Percentiles rank a stretch among this genome's conserved stretches.
Conservation (phyloP, 1,139 yeast species). For the Yamadazyma sp. region DNA sequence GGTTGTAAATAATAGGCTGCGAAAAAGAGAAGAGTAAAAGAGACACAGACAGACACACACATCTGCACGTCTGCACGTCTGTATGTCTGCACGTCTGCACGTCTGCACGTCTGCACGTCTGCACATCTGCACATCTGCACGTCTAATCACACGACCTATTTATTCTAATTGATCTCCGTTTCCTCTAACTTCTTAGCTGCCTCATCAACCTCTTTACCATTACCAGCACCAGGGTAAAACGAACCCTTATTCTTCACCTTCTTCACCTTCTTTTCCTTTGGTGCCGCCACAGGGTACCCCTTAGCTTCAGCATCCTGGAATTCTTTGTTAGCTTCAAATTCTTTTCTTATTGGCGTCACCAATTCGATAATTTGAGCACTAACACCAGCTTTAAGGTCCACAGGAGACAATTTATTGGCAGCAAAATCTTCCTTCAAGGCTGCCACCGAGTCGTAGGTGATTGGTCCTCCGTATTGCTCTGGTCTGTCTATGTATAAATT, state of each 20-base stretch:
- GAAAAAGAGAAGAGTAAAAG: not conserved
- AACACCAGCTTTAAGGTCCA: conserved; percentile 91
- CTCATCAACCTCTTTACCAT: conserved; percentile 18
- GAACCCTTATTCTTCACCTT: conserved; percentile 80
- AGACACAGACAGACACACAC: too few relatives aligned
- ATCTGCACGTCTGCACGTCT: too few relatives aligned
- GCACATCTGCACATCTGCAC: too few relatives aligned
- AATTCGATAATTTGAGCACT: conserved; percentile 77
- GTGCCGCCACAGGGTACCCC: conserved; percentile 82
- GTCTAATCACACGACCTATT: too few relatives aligned
- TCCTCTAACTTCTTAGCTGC: conserved; percentile 18
- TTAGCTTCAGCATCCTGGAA: conserved; percentile 71
- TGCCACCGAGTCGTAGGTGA: conserved; percentile 68
- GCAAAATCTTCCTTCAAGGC: conserved; percentile 71
- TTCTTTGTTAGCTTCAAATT: conserved; percentile 58
- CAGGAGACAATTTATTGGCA: conserved; percentile 77
- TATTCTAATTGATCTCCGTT: conserved; percentile 16
- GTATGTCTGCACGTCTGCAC: too few relatives aligned
- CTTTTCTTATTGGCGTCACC: conserved; percentile 82
- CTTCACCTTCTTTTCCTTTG: conserved; percentile 63
- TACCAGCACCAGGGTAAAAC: conserved; percentile 66
- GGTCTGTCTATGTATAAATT: conserved; percentile 82
- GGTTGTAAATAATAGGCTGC: conserved; percentile 6
- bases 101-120: too few relatives aligned
- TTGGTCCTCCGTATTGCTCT: conserved; percentile 94